These are phyloP conservation scores for Corynespora cassiicola DNA, from an alignment of 2,329 filamentous ascomycete species.

Conservation along the genomic window DNA sequence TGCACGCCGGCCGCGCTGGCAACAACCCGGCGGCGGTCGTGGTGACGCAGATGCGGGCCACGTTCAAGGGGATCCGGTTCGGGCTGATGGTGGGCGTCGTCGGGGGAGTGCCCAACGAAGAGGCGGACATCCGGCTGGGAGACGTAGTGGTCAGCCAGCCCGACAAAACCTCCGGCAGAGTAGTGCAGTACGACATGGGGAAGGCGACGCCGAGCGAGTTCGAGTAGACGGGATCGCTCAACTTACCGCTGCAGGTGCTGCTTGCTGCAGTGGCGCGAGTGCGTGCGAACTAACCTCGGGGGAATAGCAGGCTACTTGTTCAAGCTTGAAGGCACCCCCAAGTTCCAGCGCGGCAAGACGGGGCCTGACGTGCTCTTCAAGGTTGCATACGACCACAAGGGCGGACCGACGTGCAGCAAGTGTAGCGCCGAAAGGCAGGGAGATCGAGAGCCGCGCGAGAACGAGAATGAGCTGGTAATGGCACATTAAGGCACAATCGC, in stretches of 20 bases:
- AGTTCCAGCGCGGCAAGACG: constrained; percentile 12
- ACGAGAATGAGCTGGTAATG: constrained; percentile 16
- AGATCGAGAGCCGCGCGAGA: constrained; percentile 7
- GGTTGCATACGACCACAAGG: constrained; percentile 19
- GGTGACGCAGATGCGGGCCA: constrained; percentile 34
- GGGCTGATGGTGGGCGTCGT: constrained; percentile 55
- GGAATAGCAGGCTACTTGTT: constrained; percentile 6
- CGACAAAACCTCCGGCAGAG: constrained; percentile 8
- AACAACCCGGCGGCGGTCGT: constrained; percentile 40
- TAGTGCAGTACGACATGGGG: constrained; percentile 30
- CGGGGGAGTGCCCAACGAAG: constrained; percentile 28
- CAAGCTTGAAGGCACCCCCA: constrained; percentile 8
- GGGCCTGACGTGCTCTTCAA: constrained; percentile 22
- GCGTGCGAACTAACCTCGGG: constrained; percentile 7
- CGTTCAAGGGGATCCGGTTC: constrained; percentile 43
- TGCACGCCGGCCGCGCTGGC: constrained; percentile 34
- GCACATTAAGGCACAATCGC: constrained; percentile 50
- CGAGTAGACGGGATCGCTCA: constrained; percentile 9
- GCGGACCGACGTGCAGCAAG: constrained; percentile 9
- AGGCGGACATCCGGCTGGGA: constrained; percentile 28
- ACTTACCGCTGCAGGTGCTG: constrained; percentile 5
- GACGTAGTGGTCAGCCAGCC: constrained; percentile 31
- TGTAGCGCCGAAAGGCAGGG: constrained; percentile 9
- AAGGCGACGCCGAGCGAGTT: constrained; percentile 18
- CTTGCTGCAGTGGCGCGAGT: constrained; percentile 8